Conservation (phyloP, 352 stramenopile species). For the Phytophthora boehmeriae region DNA sequence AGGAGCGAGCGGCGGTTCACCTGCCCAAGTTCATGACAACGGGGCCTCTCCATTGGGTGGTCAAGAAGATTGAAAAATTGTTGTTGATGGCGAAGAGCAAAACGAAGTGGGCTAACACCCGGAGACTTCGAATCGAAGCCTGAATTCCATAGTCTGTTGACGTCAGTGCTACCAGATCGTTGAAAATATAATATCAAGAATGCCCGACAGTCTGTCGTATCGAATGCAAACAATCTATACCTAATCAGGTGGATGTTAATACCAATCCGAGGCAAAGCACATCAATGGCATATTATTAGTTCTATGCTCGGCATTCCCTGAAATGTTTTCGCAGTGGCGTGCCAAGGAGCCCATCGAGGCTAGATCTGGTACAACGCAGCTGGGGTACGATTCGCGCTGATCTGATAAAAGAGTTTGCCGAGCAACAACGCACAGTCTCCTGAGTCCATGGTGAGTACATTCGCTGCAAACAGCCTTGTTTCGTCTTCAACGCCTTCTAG, state of each 20-base stretch:
- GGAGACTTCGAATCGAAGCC: not conserved
- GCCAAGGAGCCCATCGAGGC: constrained; percentile 90
- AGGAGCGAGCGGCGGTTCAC: not conserved
- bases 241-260: too few species aligned
- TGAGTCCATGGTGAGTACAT: constrained; percentile 52
- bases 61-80: not conserved
- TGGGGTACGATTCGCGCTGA: constrained; percentile 62
- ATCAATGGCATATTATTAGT: too few species aligned
- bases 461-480: constrained; percentile 68
- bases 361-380: constrained; percentile 71
- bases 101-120: not conserved
- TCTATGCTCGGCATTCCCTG: constrained; percentile 84
- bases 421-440: constrained; percentile 36
- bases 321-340: constrained; percentile 85
- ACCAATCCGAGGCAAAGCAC: too few species aligned
- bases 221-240: too few species aligned
- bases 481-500: constrained; percentile 71
- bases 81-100: not conserved
- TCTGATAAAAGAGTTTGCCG: constrained; percentile 46
- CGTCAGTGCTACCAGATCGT: too few species aligned
- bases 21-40: not conserved
- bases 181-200: too few species aligned
- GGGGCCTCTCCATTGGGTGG: not conserved
- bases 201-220: too few species aligned
- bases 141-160: too few species aligned